phyloP scores from a whole-genome alignment of 371 early-diverging fungal genomes.

The Actinomortierella ambigua region DNA sequence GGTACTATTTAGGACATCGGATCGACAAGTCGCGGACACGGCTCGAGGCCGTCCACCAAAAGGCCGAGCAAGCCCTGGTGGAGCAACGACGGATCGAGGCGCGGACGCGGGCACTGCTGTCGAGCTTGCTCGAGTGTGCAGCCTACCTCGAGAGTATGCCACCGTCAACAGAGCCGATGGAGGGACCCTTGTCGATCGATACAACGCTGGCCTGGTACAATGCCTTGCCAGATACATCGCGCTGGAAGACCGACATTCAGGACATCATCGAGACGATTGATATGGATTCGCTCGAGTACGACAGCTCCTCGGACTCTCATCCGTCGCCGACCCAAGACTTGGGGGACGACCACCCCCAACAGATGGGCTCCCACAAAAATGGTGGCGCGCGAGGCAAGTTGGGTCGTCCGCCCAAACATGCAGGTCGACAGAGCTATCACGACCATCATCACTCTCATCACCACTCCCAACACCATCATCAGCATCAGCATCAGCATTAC shows the following conservation, averaged over 20 bases:
- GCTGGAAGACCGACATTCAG: slow-evolving; percentile 42
- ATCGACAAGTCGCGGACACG: slow-evolving; percentile 42
- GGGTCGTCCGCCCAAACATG: too few relatives aligned
- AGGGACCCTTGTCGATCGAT: slow-evolving; percentile 40
- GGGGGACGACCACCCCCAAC: too few relatives aligned
- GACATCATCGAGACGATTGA: slow-evolving; percentile 46
- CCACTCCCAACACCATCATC: too few relatives aligned
- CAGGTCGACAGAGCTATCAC: too few relatives aligned
- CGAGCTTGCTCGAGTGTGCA: slow-evolving; percentile 41
- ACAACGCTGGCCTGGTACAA: slow-evolving; percentile 45
- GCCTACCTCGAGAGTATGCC: slow-evolving; percentile 37
- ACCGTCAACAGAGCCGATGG: slow-evolving; percentile 28
- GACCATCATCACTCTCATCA: too few relatives aligned
- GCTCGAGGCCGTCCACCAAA: slow-evolving; percentile 31
- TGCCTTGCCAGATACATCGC: slow-evolving; percentile 35
- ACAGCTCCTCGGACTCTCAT: too few relatives aligned
- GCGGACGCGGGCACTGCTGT: slow-evolving; percentile 35
- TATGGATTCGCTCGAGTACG: slow-evolving; percentile 20
- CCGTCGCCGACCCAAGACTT: too few relatives aligned
- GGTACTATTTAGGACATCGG: slow-evolving; percentile 31
- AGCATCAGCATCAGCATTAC: too few relatives aligned
- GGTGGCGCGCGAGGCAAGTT: too few relatives aligned
- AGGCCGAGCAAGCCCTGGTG: slow-evolving; percentile 31
- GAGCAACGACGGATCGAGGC: slow-evolving; percentile 32
- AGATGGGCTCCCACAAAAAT: too few relatives aligned